Percentiles rank a stretch among this genome's conserved stretches.
These are phyloP conservation scores for Chaetothyriales sp. DNA, from an alignment of 2,329 filamentous ascomycete genomes.

Conservation along the genomic window DNA sequence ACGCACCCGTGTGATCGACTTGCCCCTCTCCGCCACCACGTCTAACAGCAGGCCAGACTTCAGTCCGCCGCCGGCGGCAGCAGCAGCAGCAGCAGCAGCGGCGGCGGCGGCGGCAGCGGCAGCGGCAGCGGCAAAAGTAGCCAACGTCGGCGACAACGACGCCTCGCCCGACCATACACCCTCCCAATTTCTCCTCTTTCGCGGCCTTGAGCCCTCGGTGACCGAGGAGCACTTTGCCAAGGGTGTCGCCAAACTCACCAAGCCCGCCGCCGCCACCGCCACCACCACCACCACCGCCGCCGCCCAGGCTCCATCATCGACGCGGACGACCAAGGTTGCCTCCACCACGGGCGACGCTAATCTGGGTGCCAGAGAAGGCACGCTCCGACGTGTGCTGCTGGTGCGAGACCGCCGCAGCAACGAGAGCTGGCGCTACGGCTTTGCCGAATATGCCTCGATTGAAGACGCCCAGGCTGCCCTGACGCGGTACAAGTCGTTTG, in stretches of 20 bases:
- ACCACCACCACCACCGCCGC: too few species aligned
- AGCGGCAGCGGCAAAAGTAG: conserved; percentile 23
- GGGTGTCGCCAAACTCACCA: conserved; percentile 62
- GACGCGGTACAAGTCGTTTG: conserved; percentile 55
- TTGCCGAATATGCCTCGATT: conserved; percentile 66
- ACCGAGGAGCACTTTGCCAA: conserved; percentile 59
- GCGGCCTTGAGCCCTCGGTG: conserved; percentile 55
- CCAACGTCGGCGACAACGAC: conserved; percentile 43
- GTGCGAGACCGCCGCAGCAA: conserved; percentile 59
- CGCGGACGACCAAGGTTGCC: conserved; percentile 35
- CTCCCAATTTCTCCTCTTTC: conserved; percentile 64
- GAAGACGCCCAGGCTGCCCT: conserved; percentile 64
- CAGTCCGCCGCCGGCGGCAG: conserved; percentile 6
- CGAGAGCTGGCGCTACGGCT: conserved; percentile 68
- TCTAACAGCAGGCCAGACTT: conserved; percentile 3
- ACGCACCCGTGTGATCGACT: conserved; percentile 34
- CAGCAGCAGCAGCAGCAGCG: conserved; percentile 5
- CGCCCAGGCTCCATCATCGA: conserved; percentile 25
- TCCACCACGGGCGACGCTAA: conserved; percentile 47
- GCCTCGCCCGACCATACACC: conserved; percentile 43
- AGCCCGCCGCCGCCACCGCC: conserved; percentile 33
- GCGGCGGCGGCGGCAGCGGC: conserved; percentile 6
- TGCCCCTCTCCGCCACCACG: too few species aligned
- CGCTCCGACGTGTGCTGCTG: conserved; percentile 62
- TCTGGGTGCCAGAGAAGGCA: conserved; percentile 57